Conservation (phyloP, 495 filamentous ascomycete genomes). For the Daldinia caldariorum region DNA sequence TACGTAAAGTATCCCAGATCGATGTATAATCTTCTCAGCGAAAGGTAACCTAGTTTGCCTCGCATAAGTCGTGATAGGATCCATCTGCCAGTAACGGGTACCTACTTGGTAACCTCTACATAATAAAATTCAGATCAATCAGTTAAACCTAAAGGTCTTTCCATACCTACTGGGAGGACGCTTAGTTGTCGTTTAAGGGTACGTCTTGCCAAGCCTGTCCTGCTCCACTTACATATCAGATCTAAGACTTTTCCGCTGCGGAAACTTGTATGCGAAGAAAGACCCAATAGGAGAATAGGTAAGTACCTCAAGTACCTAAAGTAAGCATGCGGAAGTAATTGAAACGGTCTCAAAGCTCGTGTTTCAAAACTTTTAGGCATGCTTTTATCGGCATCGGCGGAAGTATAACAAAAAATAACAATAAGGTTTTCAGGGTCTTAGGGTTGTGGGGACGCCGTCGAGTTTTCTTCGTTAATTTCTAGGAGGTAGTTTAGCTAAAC, state of each 20-base stretch:
- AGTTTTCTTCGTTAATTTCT: neutral
- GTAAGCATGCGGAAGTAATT: too few species aligned
- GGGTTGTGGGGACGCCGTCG: neutral
- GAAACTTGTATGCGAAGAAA: neutral
- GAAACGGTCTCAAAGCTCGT: neutral
- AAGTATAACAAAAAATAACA: too few species aligned
- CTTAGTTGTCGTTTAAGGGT: neutral
- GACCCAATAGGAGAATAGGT: neutral
- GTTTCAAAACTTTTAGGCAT: neutral
- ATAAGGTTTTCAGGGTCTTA: neutral
- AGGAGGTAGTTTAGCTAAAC: too few species aligned
- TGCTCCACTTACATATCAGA: constrained; percentile 2
- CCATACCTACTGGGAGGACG: neutral
- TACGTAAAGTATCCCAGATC: constrained; percentile 29
- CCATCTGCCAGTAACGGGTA: neutral
- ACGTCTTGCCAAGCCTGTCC: neutral
- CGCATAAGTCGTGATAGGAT: constrained; percentile 5
- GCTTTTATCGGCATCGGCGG: too few species aligned
- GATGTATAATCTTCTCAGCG: constrained; percentile 36
- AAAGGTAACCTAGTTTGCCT: neutral
- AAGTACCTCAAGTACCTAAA: too few species aligned
- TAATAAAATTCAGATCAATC: neutral
- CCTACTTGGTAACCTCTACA: neutral
- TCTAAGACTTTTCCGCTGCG: neutral
- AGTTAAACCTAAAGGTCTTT: neutral